phyloP scores from a whole-genome alignment of 2,329 filamentous ascomycete genomes.

The Thelonectria discophora region DNA sequence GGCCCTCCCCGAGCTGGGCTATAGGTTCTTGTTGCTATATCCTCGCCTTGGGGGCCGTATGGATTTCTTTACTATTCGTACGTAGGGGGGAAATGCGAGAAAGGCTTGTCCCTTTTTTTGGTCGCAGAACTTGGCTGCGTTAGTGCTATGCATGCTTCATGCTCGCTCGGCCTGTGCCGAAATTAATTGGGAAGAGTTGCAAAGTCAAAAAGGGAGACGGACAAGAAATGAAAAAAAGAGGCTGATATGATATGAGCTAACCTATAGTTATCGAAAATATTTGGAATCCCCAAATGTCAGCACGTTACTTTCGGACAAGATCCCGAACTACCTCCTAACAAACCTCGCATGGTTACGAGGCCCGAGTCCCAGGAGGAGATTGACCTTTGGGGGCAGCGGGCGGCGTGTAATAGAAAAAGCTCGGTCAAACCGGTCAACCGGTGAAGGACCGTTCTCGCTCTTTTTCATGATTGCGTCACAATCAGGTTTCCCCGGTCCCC shows the following conservation, averaged over 20 bases:
- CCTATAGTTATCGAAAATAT: background rate
- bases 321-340: background rate
- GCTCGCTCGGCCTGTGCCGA: background rate
- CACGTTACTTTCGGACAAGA: background rate
- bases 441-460: background rate
- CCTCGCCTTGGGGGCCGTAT: too few species aligned
- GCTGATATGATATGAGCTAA: background rate
- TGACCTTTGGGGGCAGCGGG: background rate
- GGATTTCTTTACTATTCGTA: too few species aligned
- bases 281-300: background rate
- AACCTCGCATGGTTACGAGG: background rate
- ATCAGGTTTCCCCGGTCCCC: background rate
- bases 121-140: background rate
- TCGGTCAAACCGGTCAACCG: background rate
- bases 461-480: conserved; percentile 2
- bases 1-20: too few species aligned
- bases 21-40: background rate
- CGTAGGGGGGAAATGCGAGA: background rate
- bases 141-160: background rate
- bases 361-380: background rate
- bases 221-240: too few species aligned
- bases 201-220: background rate
- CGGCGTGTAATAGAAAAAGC: background rate
- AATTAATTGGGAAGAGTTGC: background rate
- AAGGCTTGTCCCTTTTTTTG: background rate